Evolutionary conservation across 2,329 filamentous ascomycete genomes (phyloP), one percentile per base, ranked within the genome.

Genomic region (Stemphylium lycopersici): DNA sequence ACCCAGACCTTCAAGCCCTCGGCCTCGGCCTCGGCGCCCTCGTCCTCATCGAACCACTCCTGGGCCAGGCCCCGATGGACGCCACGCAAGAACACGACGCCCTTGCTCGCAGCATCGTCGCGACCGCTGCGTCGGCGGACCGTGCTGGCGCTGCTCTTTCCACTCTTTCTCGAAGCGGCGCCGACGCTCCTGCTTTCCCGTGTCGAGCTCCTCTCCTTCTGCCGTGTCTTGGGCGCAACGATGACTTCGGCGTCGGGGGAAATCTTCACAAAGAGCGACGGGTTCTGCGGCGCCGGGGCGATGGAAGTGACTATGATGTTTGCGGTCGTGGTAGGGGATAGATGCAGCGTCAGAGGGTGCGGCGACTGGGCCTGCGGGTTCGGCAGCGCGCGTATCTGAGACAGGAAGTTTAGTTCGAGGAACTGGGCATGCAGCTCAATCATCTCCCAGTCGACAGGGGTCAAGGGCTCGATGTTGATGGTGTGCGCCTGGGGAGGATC

Each of bases 381-480:
- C 20, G 93, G 93, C 18, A 99, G 81, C 15, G 93, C 93, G 67
- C 95, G 89, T 65, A 99, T 93, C 78, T 99, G 95, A 39, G 89
- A 90, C 29, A 96, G 81, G 47, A 99, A 87, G 74, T 99, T 98
- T 61, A 97, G 82, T 72, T 99, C 95, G 45, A 99, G 81, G 70
- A 98, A 99, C 13, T 89, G 95, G 4, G 95, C 95, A 79, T 99
- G 95, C 2, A 99, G 81, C 76, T 99, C 95, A 66, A 99, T 98
- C 68, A 98, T 96, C 77, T 99, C 95, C 95, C 95, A 99, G 73
- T 99, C 95, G 54, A 96, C 91, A 1, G 93, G 87, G 0, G 95
- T 98, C 67, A 98, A 78, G 31, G 95, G 95, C 74, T 99, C 96
- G 66, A 99, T 98, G 72, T 97, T 92, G 75, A 99, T 89, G 1